Base-by-base conservation (phyloP, 2,329 filamentous ascomycete species). In the Fusarium sp. region DNA sequence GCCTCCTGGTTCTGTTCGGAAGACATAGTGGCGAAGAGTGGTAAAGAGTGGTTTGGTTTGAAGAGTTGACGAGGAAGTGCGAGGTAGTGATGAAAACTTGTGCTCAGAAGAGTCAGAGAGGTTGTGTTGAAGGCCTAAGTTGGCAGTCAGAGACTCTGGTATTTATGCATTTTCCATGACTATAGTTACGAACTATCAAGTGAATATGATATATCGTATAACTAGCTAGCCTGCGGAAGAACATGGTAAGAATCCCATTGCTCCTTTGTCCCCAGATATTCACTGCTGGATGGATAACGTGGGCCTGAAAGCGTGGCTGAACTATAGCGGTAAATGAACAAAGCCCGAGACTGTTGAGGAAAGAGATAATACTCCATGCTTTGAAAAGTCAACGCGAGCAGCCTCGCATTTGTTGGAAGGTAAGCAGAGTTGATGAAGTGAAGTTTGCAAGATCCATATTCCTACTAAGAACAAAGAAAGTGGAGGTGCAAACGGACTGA, bases 401-500 rank as follows among this genome's bases (percentile, higher is more conserved):
- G 34, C 36, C 24, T 11, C 19, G 9, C 11, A 14, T 6, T n/a
- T 26, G 11, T 5, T 10, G n/a, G 15, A 44, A 19, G 17, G 19
- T 36, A 10, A 1, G 17, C 7, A 31, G 2, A 19, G 14, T 21
- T 31, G 17, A 14, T 56, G 50, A 15, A 21, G 17, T 13, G 10
- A 31, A 17, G 13, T 56, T 3, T 1, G 5, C n/a, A 36, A 33
- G 52, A 24, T 57, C n/a, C 22, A 28, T 42, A 21, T 21, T 1
- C 19, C 21, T 22, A 17, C 19, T 4, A 24, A 17, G 51, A 47
- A 57, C 43, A 57, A 57, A 57, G 28, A 42, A 13, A 9, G 42
- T 9, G 17, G 7, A 21, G 36, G 9, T 15, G 17, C 36, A 43
- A 22, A 57, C 15, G n/a, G 8, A n/a, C 3, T 47, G 22, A 36